Conservation (phyloP, 169 alveolate genomes). For the Plasmodium vinckei region DNA sequence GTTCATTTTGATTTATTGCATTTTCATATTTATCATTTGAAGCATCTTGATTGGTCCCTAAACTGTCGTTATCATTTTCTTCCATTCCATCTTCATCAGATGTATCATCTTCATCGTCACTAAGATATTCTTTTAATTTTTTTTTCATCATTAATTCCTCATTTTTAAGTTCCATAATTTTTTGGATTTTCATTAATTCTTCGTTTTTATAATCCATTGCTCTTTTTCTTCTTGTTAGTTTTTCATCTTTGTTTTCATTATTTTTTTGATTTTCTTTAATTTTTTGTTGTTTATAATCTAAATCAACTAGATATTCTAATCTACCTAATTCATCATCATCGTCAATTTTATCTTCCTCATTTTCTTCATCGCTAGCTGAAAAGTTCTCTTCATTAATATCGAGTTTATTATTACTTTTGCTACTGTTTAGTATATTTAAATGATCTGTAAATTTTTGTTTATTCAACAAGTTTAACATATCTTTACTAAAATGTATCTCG, state of each 20-base stretch:
- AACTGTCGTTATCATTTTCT: constrained; percentile 19
- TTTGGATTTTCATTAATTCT: constrained; percentile 79
- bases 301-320: constrained; percentile 55
- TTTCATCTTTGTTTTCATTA: constrained; percentile 43
- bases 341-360: background rate
- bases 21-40: background rate
- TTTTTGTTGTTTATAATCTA: constrained; percentile 66
- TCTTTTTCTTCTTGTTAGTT: constrained; percentile 77
- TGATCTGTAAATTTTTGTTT: constrained; percentile 63
- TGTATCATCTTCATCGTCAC: constrained; percentile 74
- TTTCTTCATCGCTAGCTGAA: constrained; percentile 51
- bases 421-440: constrained; percentile 55
- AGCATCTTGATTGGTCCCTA: background rate
- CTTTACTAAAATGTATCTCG: constrained; percentile 84
- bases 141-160: constrained; percentile 75
- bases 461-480: constrained; percentile 76
- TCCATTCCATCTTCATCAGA: constrained; percentile 61
- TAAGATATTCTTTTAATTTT: constrained; percentile 68
- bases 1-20: constrained; percentile 29
- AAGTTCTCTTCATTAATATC: constrained; percentile 67
- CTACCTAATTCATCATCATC: constrained; percentile 17
- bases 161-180: constrained; percentile 77
- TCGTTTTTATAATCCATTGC: constrained; percentile 79
- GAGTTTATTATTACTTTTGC: constrained; percentile 15
- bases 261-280: constrained; percentile 41